phyloP scores from a whole-genome alignment of 768 basidiomycete genomes.

The Pisolithus albus region DNA sequence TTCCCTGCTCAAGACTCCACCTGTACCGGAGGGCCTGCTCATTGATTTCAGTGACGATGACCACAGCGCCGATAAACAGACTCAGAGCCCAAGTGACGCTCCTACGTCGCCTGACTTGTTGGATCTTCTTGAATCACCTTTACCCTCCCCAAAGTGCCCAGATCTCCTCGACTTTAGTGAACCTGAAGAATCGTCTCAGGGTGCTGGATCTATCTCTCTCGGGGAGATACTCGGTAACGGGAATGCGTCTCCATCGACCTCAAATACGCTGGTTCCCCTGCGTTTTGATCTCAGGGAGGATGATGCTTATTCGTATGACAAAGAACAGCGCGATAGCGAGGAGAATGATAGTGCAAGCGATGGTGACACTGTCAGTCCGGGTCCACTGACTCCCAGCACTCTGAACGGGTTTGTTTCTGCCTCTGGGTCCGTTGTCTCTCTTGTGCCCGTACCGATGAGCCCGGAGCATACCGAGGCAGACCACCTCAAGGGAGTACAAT shows the following conservation, averaged over 20 bases:
- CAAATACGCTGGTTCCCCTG: slow-evolving; percentile 11
- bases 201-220: background rate
- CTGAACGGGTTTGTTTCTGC: slow-evolving; percentile 21
- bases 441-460: slow-evolving; percentile 17
- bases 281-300: slow-evolving; percentile 21
- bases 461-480: background rate
- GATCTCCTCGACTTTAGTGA: slow-evolving; percentile 4
- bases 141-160: background rate
- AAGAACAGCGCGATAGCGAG: background rate
- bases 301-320: slow-evolving; percentile 2
- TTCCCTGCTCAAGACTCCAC: background rate
- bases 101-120: background rate
- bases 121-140: background rate
- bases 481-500: background rate
- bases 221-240: background rate
- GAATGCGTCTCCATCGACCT: slow-evolving; percentile 1
- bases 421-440: slow-evolving; percentile 18
- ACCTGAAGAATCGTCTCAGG: background rate
- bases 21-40: slow-evolving; percentile 42
- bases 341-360: slow-evolving; percentile 23
- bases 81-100: background rate
- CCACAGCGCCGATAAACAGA: slow-evolving; percentile 21
- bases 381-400: slow-evolving; percentile 25
- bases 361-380: slow-evolving; percentile 26
- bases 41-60: slow-evolving; percentile 46